Percentiles rank a stretch among this genome's conserved stretches.
These are phyloP conservation scores for Astrephomene gubernaculifera DNA, from an alignment of 139 green algal species.

Conservation along the genomic window DNA sequence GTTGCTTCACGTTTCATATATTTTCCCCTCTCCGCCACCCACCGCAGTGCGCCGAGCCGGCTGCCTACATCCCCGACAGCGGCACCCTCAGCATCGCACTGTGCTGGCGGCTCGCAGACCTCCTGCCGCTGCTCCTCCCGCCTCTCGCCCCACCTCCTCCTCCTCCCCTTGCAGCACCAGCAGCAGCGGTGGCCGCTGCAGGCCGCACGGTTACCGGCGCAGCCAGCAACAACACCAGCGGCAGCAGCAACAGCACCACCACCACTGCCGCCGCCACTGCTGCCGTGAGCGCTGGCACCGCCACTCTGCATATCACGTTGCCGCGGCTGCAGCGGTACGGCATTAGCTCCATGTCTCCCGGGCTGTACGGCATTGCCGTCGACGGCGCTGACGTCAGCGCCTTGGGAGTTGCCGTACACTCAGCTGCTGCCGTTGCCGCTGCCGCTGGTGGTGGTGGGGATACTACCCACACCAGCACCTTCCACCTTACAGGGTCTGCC, in stretches of 20 bases:
- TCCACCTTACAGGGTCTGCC: too few relatives aligned
- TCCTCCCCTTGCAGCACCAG: too few relatives aligned
- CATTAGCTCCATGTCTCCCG: constrained; percentile 7
- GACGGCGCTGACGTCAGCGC: not conserved
- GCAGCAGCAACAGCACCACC: not conserved
- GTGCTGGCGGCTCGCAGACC: constrained; percentile 1
- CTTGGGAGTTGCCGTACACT: not conserved
- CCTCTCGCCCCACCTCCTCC: too few relatives aligned
- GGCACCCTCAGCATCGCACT: not conserved
- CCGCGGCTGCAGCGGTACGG: constrained; percentile 1
- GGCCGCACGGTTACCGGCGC: too few relatives aligned
- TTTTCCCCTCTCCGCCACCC: too few relatives aligned
- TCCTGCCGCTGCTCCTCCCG: not conserved
- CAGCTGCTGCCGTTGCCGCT: not conserved
- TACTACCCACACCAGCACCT: too few relatives aligned
- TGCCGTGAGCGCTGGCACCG: too few relatives aligned
- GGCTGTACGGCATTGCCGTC: constrained; percentile 5
- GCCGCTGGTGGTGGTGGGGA: too few relatives aligned
- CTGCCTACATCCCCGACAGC: not conserved
- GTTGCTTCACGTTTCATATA: too few relatives aligned
- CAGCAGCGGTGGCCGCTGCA: too few relatives aligned
- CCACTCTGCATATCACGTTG: not conserved
- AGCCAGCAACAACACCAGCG: too few relatives aligned
- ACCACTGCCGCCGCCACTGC: not conserved
- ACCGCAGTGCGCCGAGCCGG: constrained; percentile 1